phyloP scores from a whole-genome alignment of 2,329 filamentous ascomycete species.

The Saccharata proteae region DNA sequence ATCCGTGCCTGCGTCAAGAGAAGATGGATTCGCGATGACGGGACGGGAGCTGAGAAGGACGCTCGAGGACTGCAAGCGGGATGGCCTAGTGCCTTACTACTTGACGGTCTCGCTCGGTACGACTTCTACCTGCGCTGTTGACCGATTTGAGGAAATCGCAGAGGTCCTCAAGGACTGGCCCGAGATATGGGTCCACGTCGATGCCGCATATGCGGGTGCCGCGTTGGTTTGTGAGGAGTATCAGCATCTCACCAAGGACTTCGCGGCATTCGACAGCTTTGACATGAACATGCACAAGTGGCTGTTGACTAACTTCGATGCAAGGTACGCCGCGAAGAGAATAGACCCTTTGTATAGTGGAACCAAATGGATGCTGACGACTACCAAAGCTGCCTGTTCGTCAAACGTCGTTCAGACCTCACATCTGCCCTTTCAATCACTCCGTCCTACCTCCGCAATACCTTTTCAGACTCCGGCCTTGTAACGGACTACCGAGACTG shows the following conservation, averaged over 20 bases:
- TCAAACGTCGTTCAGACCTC: conserved; percentile 64
- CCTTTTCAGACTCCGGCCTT: conserved; percentile 65
- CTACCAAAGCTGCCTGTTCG: conserved; percentile 55
- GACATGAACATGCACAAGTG: conserved; percentile 97
- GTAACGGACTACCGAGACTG: conserved; percentile 95
- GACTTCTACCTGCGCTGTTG: conserved; percentile 77
- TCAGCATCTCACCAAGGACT: conserved; percentile 51
- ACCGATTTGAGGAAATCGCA: conserved; percentile 64
- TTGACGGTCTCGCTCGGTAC: conserved; percentile 75
- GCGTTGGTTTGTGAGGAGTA: conserved; percentile 74
- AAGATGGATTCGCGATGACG: conserved; percentile 59
- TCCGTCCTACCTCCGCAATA: conserved; percentile 71
- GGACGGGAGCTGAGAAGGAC: conserved; percentile 48
- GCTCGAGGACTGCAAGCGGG: conserved; percentile 51
- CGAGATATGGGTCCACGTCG: conserved; percentile 79
- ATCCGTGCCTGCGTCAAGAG: conserved; percentile 50
- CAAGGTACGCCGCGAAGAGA: conserved; percentile 32
- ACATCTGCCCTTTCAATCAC: conserved; percentile 67
- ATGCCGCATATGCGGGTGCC: conserved; percentile 84
- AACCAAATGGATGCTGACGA: neutral
- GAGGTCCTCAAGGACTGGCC: conserved; percentile 41
- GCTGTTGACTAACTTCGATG: conserved; percentile 88
- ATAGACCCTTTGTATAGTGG: neutral
- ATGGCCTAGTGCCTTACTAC: conserved; percentile 74
- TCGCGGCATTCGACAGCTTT: conserved; percentile 70